Conservation (phyloP, 352 stramenopile species). For the Phytophthora palmivora region DNA sequence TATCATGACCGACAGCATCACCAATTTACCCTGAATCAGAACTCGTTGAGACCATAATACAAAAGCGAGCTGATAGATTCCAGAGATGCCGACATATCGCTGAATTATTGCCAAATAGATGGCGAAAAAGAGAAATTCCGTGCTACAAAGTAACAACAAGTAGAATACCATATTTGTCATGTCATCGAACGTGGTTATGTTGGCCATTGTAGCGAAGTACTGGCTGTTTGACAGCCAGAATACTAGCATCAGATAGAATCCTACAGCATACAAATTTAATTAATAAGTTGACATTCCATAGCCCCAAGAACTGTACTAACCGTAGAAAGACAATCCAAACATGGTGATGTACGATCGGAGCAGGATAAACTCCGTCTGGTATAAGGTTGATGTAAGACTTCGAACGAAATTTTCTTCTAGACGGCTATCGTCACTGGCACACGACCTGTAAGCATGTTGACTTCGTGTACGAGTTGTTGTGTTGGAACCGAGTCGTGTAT, state of each 20-base stretch:
- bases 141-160: slow-evolving; percentile 14
- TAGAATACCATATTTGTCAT: slow-evolving; percentile 15
- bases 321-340: slow-evolving; percentile 23
- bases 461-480: too few species aligned
- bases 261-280: slow-evolving; percentile 4
- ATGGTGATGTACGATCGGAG: slow-evolving; percentile 37
- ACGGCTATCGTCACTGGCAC: neutral
- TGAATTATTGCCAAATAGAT: slow-evolving; percentile 25
- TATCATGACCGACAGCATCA: slow-evolving; percentile 24
- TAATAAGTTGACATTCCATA: slow-evolving; percentile 7
- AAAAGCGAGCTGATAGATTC: slow-evolving; percentile 30
- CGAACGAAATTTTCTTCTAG: slow-evolving; percentile 23
- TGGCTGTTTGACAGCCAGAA: slow-evolving; percentile 23
- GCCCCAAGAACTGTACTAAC: slow-evolving; percentile 1
- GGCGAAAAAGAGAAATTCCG: slow-evolving; percentile 28
- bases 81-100: neutral
- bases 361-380: slow-evolving; percentile 36
- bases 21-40: slow-evolving; percentile 33
- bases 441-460: neutral
- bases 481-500: neutral
- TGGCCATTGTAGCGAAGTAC: slow-evolving; percentile 29
- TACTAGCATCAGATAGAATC: slow-evolving; percentile 20
- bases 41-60: slow-evolving; percentile 32
- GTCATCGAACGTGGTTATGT: slow-evolving; percentile 15
- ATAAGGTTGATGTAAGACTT: slow-evolving; percentile 14